phyloP scores from a whole-genome alignment of 2,329 filamentous ascomycete genomes.

The Elsinoe fawcettii region DNA sequence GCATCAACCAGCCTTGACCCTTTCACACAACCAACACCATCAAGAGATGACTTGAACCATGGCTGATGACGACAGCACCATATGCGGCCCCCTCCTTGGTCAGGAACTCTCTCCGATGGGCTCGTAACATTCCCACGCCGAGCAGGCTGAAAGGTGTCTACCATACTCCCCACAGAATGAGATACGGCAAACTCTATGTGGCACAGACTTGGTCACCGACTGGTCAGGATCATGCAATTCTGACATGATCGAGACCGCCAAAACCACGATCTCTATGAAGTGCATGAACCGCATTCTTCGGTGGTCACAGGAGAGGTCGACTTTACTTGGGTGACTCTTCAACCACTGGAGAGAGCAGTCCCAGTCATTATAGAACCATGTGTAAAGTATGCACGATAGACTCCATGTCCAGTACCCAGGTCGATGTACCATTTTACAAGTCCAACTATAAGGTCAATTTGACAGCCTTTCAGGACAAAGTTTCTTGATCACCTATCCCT shows the following conservation, averaged over 20 bases:
- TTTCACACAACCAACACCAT: neutral
- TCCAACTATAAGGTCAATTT: neutral
- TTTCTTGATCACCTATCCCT: slow-evolving; percentile 9
- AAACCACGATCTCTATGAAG: neutral
- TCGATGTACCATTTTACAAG: neutral
- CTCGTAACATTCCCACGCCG: neutral
- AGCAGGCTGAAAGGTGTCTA: neutral
- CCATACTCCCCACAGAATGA: neutral
- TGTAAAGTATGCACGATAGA: neutral
- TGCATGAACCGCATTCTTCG: no score
- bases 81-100: neutral
- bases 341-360: neutral
- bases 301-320: no score
- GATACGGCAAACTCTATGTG: slow-evolving; percentile 4
- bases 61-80: slow-evolving; percentile 5
- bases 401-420: neutral
- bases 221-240: neutral
- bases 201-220: neutral
- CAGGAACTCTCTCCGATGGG: neutral
- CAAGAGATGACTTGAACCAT: neutral
- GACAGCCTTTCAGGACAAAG: neutral
- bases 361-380: neutral
- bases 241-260: neutral
- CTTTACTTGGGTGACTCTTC: neutral
- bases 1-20: neutral